Evolutionary conservation across 768 basidiomycete species (phyloP).

Genomic region (Cantharellus anzutake): DNA sequence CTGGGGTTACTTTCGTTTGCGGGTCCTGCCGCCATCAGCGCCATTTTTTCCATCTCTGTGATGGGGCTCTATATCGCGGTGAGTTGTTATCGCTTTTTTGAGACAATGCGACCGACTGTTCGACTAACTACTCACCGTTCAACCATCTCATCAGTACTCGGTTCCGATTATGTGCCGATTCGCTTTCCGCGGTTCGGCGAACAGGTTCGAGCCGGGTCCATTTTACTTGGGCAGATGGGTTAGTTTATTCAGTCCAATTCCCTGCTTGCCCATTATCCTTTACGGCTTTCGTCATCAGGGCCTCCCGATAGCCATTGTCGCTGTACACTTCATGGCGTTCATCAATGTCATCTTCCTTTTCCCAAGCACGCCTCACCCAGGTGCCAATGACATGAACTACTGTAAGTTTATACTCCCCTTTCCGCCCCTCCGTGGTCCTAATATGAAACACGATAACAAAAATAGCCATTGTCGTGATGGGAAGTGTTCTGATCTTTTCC

Average conservation of each 20-base stretch:
- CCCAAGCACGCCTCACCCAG: slow-evolving; percentile 32
- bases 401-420: background rate
- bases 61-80: slow-evolving; percentile 27
- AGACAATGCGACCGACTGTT: background rate
- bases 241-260: background rate
- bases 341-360: slow-evolving; percentile 45
- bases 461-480: too few species aligned
- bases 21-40: slow-evolving; percentile 34
- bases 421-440: too few species aligned
- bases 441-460: too few species aligned
- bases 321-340: slow-evolving; percentile 47
- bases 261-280: background rate
- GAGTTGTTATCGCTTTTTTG: background rate
- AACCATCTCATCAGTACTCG: slow-evolving; percentile 16
- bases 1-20: slow-evolving; percentile 38
- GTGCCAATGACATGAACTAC: slow-evolving; percentile 45
- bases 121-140: background rate
- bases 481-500: too few species aligned
- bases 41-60: slow-evolving; percentile 29
- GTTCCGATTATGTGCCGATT: slow-evolving; percentile 35
- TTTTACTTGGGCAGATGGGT: slow-evolving; percentile 32
- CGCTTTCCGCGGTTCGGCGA: slow-evolving; percentile 19
- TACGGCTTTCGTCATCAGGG: slow-evolving; percentile 18
- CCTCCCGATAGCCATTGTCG: slow-evolving; percentile 30
- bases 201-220: slow-evolving; percentile 32